Evolutionary conservation across 228 moss, liverwort and hornwort genomes (phyloP).

Genomic region (Sphagnum magellanicum): DNA sequence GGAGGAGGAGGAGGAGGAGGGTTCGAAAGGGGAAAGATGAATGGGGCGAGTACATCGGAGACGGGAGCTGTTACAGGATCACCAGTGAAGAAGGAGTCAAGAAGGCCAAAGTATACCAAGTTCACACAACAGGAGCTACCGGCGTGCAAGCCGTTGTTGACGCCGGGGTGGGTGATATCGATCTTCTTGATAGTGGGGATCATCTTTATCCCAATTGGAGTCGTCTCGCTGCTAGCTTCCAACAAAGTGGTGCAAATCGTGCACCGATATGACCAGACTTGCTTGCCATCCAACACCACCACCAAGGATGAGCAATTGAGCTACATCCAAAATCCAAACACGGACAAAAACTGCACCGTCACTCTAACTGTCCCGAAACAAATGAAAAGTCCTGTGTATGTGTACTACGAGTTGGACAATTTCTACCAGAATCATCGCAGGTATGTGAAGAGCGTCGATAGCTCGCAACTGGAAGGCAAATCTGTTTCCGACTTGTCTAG

Average conservation of each 20-base stretch:
- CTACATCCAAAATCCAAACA: conserved; percentile 26
- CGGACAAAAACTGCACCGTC: conserved; percentile 29
- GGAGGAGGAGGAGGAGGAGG: background rate
- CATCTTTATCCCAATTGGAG: conserved; percentile 58
- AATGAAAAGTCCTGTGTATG: conserved; percentile 53
- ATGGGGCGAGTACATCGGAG: conserved; percentile 43
- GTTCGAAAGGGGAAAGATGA: background rate
- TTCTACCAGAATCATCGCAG: conserved; percentile 82
- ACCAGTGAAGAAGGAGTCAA: conserved; percentile 32
- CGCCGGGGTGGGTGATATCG: conserved; percentile 49
- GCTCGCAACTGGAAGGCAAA: conserved; percentile 34
- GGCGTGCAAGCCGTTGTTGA: conserved; percentile 65
- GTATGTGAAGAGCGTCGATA: conserved; percentile 59
- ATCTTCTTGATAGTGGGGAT: conserved; percentile 53
- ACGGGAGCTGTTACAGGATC: background rate
- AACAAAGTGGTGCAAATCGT: conserved; percentile 58
- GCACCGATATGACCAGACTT: conserved; percentile 41
- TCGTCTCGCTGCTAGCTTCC: conserved; percentile 52
- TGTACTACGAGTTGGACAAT: conserved; percentile 60
- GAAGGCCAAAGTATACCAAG: conserved; percentile 43
- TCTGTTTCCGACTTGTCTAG: background rate
- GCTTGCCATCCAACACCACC: conserved; percentile 3
- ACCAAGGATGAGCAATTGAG: conserved; percentile 18
- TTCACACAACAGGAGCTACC: conserved; percentile 61
- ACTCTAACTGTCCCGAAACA: conserved; percentile 36